A percentile compares a stretch with the other conserved stretches of the same genome.
Evolutionary conservation across 176 grass and related monocot genomes (phyloP).

Genomic region (Phragmites australis): DNA sequence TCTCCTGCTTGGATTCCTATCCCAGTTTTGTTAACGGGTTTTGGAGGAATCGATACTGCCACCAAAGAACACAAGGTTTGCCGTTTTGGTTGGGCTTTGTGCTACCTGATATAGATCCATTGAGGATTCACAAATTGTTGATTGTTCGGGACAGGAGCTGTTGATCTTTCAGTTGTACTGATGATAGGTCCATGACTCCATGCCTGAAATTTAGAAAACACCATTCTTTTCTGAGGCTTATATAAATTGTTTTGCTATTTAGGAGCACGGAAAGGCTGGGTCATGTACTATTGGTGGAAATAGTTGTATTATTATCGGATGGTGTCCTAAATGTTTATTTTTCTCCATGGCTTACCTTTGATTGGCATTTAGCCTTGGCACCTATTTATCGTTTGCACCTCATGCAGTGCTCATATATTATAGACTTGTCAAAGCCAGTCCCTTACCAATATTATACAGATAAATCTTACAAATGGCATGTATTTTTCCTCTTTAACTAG

Average conservation of each 20-base stretch:
- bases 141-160: not conserved
- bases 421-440: not conserved
- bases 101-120: not conserved
- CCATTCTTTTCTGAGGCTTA: not conserved
- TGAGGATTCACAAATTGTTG: not conserved
- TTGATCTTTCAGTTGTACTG: conserved; percentile 22
- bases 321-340: not conserved
- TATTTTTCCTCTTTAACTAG: not conserved
- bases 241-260: not conserved
- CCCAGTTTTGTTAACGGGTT: not conserved
- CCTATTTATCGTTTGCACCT: not conserved
- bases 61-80: not conserved
- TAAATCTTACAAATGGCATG: not conserved
- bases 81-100: conserved; percentile 9
- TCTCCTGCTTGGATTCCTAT: conserved; percentile 20
- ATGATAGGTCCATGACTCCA: not conserved
- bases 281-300: conserved; percentile 27
- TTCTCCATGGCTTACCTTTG: not conserved
- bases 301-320: not conserved
- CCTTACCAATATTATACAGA: not conserved
- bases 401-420: not conserved
- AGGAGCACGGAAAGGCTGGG: not conserved
- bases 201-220: conserved; percentile 13
- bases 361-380: not conserved
- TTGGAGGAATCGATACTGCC: conserved; percentile 1